Percentiles rank a stretch among this genome's conserved stretches.
Evolutionary conservation across 2,329 filamentous ascomycete genomes (phyloP).

Genomic region (Trichoderma sp.): DNA sequence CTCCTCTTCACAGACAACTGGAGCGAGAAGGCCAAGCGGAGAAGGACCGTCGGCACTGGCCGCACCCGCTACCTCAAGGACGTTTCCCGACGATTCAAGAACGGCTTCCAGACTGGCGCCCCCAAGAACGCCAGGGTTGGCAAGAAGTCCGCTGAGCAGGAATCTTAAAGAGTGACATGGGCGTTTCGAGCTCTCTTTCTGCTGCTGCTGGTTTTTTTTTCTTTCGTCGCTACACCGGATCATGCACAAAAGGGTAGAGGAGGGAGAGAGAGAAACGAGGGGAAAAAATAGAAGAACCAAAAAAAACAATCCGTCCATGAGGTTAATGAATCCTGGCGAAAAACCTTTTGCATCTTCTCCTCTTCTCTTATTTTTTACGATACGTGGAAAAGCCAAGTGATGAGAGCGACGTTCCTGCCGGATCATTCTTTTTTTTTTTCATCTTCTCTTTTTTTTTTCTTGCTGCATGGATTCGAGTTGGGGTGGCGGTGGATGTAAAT

Average conservation of each 20-base stretch:
- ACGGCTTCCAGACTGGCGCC: conserved; percentile 90
- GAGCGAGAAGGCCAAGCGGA: conserved; percentile 99
- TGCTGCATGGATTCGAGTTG: conserved; percentile 10
- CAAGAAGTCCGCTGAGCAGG: conserved; percentile 35
- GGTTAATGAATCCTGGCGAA: conserved; percentile 18
- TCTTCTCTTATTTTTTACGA: conserved; percentile 7
- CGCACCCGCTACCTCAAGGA: conserved; percentile 94
- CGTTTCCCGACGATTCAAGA: conserved; percentile 91
- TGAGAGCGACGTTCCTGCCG: conserved; percentile 9
- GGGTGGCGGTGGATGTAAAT: conserved; percentile 17
- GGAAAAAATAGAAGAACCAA: conserved; percentile 8
- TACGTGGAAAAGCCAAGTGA: conserved; percentile 1
- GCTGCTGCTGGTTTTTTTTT: conserved; percentile 8
- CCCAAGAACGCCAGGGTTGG: conserved; percentile 71
- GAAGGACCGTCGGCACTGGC: conserved; percentile 98
- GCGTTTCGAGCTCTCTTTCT: conserved; percentile 11
- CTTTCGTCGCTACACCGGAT: conserved; percentile 19
- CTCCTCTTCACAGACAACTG: conserved; percentile 76
- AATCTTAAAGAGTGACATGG: conserved; percentile 30
- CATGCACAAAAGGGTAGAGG: conserved; percentile 22
- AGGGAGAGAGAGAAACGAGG: conserved; percentile 20
- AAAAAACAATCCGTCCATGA: conserved; percentile 14
- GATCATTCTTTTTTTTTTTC: not conserved
- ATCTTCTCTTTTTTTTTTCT: not conserved
- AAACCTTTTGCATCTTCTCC: not conserved